These are phyloP conservation scores for Trichophyton verrucosum DNA, from an alignment of 2,329 filamentous ascomycete species.

Conservation along the genomic window DNA sequence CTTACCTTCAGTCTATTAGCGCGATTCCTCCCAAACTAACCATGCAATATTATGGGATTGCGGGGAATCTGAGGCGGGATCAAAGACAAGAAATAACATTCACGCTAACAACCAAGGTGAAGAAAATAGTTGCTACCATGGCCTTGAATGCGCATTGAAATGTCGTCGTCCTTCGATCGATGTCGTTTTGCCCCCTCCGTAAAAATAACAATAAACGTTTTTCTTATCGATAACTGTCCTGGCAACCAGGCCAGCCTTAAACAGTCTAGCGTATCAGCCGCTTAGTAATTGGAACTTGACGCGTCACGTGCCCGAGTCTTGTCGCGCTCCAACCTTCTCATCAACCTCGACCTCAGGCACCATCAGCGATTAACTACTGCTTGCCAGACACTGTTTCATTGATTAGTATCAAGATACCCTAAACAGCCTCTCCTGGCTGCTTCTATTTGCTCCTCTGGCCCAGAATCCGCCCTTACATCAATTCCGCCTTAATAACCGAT, in stretches of 20 bases:
- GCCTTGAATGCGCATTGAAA: neutral
- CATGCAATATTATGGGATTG: no score
- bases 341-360: no score
- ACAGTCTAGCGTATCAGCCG: neutral
- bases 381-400: no score
- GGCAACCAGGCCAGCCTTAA: neutral
- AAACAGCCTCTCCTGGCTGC: no score
- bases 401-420: no score
- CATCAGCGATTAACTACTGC: no score
- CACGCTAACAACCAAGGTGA: neutral
- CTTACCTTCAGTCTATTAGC: no score
- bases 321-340: neutral
- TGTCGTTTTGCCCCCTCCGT: neutral
- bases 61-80: no score
- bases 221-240: constrained; percentile 1
- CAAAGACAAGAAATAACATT: neutral
- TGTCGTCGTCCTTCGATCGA: neutral
- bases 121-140: neutral
- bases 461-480: no score
- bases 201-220: neutral
- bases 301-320: neutral
- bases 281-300: neutral
- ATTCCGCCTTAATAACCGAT: no score
- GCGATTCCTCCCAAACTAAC: no score
- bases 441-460: no score